Evolutionary conservation across 768 basidiomycete species (phyloP), one percentile per base, ranked within the genome.

Genomic region (Gautieria morchelliformis): DNA sequence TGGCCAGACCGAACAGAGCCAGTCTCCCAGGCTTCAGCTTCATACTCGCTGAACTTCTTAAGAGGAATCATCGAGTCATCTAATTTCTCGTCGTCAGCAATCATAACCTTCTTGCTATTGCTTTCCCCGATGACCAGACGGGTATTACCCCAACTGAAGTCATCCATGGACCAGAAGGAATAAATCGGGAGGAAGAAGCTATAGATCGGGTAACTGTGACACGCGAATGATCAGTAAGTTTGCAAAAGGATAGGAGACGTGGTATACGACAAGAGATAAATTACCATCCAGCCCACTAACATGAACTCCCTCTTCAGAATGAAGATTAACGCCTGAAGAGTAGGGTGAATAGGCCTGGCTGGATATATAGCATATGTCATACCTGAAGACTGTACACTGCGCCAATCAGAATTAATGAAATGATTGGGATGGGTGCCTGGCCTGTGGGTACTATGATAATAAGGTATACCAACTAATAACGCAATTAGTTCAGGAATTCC

Each of bases 161-260:
- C 93, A 66, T 95, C 93, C 93, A 95, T 94, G 64, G 89, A 90
- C 93, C 93, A 97, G 82, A 94, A 95, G 0, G 93, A 93, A 69
- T 97, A 97, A 19, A 96, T 70, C 0, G 93, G 93, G 5, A 97
- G 73, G 81, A 95, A 88, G 80, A 97, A 92, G 62, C 85, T 88
- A 79, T 93, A 95, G 19, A 96, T 74, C 14, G 93, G 93, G 66
- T 93, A 94, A 56, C 93, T 94, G 62, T 1, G 47, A 40, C 7
- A 19, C 55, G 24, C 10, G 19, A 52, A 15, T 59, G 8, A 33
- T 22, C 32, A 41, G 47, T n/a, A 12, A 45, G 7, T 24, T 49
- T 12, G n/a, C 19, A 8, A 17, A 49, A 30, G 42, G 2, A n/a
- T n/a, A 44, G 2, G 20, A 17, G 22, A 49, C 10, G 4, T 48